Conservation (phyloP, 148 eudicot species). For the Euryodendron excelsum region DNA sequence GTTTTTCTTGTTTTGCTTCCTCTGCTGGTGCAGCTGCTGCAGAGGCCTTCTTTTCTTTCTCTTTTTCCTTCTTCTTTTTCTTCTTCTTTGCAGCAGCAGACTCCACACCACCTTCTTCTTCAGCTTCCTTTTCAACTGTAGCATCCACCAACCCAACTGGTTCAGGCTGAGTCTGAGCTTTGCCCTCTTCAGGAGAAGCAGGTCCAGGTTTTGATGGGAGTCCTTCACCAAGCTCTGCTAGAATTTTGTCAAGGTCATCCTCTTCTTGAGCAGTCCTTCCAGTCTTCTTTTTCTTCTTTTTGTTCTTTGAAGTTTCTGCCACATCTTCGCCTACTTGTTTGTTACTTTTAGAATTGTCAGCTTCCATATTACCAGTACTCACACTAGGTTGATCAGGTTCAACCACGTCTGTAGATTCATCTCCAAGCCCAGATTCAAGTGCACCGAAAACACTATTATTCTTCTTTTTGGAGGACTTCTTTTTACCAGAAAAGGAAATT, state of each 20-base stretch:
- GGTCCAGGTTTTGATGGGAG: slow-evolving; percentile 38
- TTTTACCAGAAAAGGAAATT: slow-evolving; percentile 68
- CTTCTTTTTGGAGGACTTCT: slow-evolving; percentile 90
- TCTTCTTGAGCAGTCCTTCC: slow-evolving; percentile 77
- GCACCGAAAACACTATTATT: slow-evolving; percentile 32
- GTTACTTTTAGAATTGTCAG: slow-evolving; percentile 29
- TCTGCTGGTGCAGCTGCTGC: slow-evolving; percentile 38
- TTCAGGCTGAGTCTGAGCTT: slow-evolving; percentile 41
- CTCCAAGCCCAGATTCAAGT: slow-evolving; percentile 31
- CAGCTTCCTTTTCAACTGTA: slow-evolving; percentile 52
- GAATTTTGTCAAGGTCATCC: slow-evolving; percentile 75
- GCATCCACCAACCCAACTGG: slow-evolving; percentile 34
- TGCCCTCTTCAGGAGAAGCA: slow-evolving; percentile 40
- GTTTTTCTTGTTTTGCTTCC: slow-evolving; percentile 37
- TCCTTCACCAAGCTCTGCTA: slow-evolving; percentile 78
- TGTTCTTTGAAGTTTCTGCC: slow-evolving; percentile 62
- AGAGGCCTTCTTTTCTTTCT: slow-evolving; percentile 44
- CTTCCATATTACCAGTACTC: slow-evolving; percentile 17
- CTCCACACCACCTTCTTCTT: slow-evolving; percentile 50
- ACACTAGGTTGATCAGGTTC: slow-evolving; percentile 22
- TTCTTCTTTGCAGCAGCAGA: slow-evolving; percentile 69
- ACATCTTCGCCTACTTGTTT: slow-evolving; percentile 30
- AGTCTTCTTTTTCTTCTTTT: slow-evolving; percentile 81
- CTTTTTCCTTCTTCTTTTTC: slow-evolving; percentile 79
- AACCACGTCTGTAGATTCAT: slow-evolving; percentile 16